Base-by-base conservation (phyloP, 148 eudicot species). In the Spergularia marina region DNA sequence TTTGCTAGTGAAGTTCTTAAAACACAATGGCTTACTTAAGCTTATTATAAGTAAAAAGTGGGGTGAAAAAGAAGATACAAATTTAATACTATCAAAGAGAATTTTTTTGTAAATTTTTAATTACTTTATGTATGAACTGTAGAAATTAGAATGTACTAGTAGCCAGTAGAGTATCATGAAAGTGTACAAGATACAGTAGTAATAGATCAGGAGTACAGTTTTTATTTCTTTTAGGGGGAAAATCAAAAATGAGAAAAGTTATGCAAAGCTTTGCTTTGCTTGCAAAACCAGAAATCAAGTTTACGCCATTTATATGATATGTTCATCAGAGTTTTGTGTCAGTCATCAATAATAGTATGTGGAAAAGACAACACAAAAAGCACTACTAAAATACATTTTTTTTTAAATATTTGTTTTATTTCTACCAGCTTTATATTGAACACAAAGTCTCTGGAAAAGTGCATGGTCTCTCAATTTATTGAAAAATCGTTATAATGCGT, bases 281-380 rank as follows among this genome's bases (percentile, higher is more conserved):
- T 80, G 79, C 67, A 80, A 80, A 80, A 80, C 5, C 71, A 80
- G 82, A 64, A 39, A 80, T 49, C 67, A 80, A 75, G 64, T 68
- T 68, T 80, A 80, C 71, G 82, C 75, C 65, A 74, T 62, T 41
- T 60, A 57, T 59, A 63, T 55, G 63, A 54, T 39, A 17, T 39
- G 51, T 30, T 62, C 70, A 75, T 78, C 72, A 71, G 78, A 58
- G 21, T 20, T 68, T 53, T 73, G 77, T 80, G 82, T 80, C 78
- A 75, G 82, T 61, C 12, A 65, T 53, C 54, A 55, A 25, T 68
- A 55, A n/a, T 3, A 65, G 16, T 6, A 17, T 30, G 70, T 68
- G 69, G 77, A 59, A 21, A 58, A 18, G 53, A 49, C 65, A 66
- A 47, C 34, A 41, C 6, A 58, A 36, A n/a, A 49, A 21, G 21